These are phyloP conservation scores for Penicillium alfredii DNA, from an alignment of 495 filamentous ascomycete species.

Conservation along the genomic window DNA sequence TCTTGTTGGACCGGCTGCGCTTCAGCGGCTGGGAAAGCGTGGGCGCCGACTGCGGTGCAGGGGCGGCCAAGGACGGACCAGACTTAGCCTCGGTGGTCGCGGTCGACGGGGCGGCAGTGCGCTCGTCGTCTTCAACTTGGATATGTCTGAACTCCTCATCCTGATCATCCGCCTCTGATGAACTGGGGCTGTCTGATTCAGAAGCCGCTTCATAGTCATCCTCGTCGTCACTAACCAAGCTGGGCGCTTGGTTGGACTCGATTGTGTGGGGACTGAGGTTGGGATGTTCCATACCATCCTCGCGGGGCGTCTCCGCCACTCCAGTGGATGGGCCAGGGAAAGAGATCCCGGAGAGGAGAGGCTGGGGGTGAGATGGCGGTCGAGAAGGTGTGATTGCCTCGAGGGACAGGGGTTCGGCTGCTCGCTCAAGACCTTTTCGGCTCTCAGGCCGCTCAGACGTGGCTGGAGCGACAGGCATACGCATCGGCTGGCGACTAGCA, in stretches of 20 bases:
- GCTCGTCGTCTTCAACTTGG: constrained; percentile 49
- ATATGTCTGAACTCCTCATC: constrained; percentile 47
- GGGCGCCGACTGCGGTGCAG: constrained; percentile 23
- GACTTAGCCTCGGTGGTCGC: constrained; percentile 31
- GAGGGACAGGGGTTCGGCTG: constrained; percentile 19
- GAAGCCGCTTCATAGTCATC: constrained; percentile 59
- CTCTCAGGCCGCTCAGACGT: constrained; percentile 46
- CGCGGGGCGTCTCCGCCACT: constrained; percentile 33
- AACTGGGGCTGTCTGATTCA: constrained; percentile 42
- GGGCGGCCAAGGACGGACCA: constrained; percentile 31
- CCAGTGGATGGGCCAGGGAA: constrained; percentile 22
- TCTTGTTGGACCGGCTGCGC: constrained; percentile 37
- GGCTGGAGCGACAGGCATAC: constrained; percentile 51
- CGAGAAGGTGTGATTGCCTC: constrained; percentile 31
- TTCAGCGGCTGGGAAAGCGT: constrained; percentile 42
- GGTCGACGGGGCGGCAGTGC: constrained; percentile 25
- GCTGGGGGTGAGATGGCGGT: constrained; percentile 29
- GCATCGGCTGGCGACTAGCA: constrained; percentile 46
- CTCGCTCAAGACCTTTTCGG: constrained; percentile 47
- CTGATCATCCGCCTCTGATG: constrained; percentile 40
- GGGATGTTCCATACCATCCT: constrained; percentile 45
- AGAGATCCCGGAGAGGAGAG: constrained; percentile 23
- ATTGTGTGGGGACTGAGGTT: constrained; percentile 76
- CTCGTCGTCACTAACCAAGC: constrained; percentile 81
- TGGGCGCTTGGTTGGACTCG: constrained; percentile 74